These are phyloP conservation scores for Boletellus ananiceps DNA, from an alignment of 768 basidiomycete genomes.

Conservation along the genomic window DNA sequence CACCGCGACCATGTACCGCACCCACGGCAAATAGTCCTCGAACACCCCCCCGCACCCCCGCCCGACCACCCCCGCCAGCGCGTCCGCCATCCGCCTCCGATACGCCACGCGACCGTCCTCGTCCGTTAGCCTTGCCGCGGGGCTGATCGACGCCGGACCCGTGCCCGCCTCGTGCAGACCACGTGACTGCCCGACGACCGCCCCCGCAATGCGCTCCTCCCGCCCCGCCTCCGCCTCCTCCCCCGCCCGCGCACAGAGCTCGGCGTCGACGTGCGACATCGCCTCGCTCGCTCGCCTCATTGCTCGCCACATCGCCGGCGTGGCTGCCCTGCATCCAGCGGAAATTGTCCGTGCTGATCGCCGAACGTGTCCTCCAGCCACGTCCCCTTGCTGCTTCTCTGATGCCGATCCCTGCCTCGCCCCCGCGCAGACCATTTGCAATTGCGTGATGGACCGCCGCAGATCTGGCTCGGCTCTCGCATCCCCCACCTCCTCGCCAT, in stretches of 20 bases:
- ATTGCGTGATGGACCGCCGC: conserved; percentile 54
- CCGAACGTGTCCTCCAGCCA: conserved; percentile 28
- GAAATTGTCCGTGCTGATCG: conserved; percentile 31
- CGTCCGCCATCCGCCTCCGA: conserved; percentile 39
- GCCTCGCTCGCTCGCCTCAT: conserved; percentile 37
- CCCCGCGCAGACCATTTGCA: conserved; percentile 51
- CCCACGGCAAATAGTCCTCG: conserved; percentile 67
- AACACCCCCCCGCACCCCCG: conserved; percentile 34
- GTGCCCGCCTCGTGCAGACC: conserved; percentile 31
- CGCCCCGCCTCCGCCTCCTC: conserved; percentile 32
- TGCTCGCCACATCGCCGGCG: conserved; percentile 22
- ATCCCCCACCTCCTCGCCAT: conserved; percentile 31
- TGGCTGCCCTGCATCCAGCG: conserved; percentile 24
- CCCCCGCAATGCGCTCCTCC: conserved; percentile 46
- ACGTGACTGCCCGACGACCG: conserved; percentile 47
- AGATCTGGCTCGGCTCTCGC: conserved; percentile 50
- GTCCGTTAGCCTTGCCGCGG: conserved; percentile 9
- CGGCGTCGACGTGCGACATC: conserved; percentile 53
- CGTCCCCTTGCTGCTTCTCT: conserved; percentile 26
- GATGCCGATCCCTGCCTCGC: conserved; percentile 29
- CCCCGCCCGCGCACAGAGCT: conserved; percentile 27
- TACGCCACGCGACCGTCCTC: conserved; percentile 37
- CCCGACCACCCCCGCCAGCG: conserved; percentile 47
- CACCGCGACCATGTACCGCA: conserved; percentile 56
- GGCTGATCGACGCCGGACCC: conserved; percentile 35